Conservation (phyloP, 768 basidiomycete genomes). For the Leccinum fibrillosum region DNA sequence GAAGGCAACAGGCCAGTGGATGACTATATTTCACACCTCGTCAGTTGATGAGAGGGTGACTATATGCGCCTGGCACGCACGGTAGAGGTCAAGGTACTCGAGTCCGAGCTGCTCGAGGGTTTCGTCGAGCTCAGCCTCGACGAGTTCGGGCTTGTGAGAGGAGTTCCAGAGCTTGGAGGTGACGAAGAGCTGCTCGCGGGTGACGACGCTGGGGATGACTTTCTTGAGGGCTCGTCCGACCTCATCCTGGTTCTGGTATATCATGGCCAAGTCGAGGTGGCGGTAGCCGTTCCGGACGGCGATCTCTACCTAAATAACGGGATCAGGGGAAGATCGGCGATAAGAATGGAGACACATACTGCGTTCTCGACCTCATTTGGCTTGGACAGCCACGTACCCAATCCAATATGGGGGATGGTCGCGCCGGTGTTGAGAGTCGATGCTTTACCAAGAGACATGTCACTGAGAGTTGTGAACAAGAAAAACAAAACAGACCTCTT, state of each 20-base stretch:
- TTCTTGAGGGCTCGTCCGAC: slow-evolving; percentile 73
- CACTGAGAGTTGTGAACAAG: no score
- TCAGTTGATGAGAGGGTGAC: neutral
- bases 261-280: slow-evolving; percentile 81
- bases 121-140: slow-evolving; percentile 73
- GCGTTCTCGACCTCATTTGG: slow-evolving; percentile 74
- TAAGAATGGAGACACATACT: slow-evolving; percentile 35
- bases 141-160: slow-evolving; percentile 60
- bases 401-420: slow-evolving; percentile 70
- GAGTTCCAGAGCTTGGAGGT: slow-evolving; percentile 85
- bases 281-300: slow-evolving; percentile 77
- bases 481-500: neutral
- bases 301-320: slow-evolving; percentile 56
- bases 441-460: slow-evolving; percentile 36
- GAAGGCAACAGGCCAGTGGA: slow-evolving; percentile 82
- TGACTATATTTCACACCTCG: slow-evolving; percentile 38
- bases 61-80: slow-evolving; percentile 37
- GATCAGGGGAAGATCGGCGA: neutral
- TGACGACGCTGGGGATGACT: slow-evolving; percentile 72
- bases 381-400: slow-evolving; percentile 80
- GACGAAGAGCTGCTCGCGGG: slow-evolving; percentile 78
- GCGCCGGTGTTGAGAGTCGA: slow-evolving; percentile 46
- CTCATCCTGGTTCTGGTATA: slow-evolving; percentile 79
- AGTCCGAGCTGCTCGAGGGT: slow-evolving; percentile 70
- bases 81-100: slow-evolving; percentile 79